Evolutionary conservation across 1,139 yeast species (phyloP).

Genomic region (Hemisphaericaspora xylofermentans): DNA sequence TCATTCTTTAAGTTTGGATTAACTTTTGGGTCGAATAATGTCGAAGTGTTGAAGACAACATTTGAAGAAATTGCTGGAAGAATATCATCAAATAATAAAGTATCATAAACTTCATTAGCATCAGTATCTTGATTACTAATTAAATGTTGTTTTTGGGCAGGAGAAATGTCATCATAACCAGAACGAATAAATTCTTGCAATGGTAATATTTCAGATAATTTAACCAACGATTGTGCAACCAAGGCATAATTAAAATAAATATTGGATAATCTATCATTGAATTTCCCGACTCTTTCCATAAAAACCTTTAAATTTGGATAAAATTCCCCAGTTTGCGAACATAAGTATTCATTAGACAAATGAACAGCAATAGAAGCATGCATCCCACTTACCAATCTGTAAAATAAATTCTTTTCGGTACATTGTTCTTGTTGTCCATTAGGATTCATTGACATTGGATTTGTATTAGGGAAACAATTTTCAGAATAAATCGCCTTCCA

Average conservation of each 20-base stretch:
- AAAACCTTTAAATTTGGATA: conserved; percentile 80
- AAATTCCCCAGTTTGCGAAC: conserved; percentile 74
- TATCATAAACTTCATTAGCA: conserved; percentile 40
- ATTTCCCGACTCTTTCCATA: conserved; percentile 85
- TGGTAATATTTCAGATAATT: conserved; percentile 40
- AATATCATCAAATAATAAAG: conserved; percentile 27
- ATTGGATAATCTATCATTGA: conserved; percentile 86
- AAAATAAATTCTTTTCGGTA: conserved; percentile 82
- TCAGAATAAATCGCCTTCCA: conserved; percentile 94
- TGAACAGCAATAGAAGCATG: conserved; percentile 96
- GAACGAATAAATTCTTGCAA: conserved; percentile 25
- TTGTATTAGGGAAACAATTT: conserved; percentile 72
- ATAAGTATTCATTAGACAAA: conserved; percentile 78
- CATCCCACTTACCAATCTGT: conserved; percentile 85
- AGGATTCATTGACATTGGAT: conserved; percentile 35
- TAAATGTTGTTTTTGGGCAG: conserved; percentile 42
- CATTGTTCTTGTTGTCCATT: conserved; percentile 54
- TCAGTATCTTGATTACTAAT: conserved; percentile 38
- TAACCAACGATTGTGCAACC: conserved; percentile 76
- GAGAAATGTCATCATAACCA: conserved; percentile 23
- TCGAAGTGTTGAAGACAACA: conserved; percentile 44
- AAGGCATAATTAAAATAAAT: conserved; percentile 91
- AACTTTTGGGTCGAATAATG: conserved; percentile 56
- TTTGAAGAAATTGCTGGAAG: conserved; percentile 29
- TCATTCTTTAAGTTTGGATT: conserved; percentile 72